Evolutionary conservation across 176 grass and related monocot species (phyloP).

Genomic region (Aegilops longissima): DNA sequence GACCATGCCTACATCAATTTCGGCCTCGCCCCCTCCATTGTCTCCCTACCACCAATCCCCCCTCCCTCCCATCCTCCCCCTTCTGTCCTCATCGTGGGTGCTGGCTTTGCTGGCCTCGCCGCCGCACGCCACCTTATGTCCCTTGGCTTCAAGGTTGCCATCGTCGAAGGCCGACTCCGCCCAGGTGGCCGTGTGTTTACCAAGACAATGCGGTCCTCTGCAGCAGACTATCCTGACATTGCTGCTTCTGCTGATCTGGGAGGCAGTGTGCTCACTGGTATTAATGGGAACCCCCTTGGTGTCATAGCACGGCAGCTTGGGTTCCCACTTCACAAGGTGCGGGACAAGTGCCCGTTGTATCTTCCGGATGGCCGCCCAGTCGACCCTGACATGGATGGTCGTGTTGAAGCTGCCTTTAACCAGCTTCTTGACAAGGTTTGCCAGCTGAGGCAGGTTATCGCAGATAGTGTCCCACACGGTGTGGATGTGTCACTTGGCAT

Average conservation of each 20-base stretch:
- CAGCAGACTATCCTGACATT: constrained; percentile 47
- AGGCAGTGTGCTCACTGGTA: constrained; percentile 94
- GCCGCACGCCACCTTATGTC: constrained; percentile 77
- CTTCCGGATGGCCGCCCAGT: constrained; percentile 78
- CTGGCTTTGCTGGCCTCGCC: constrained; percentile 78
- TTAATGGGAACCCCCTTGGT: constrained; percentile 91
- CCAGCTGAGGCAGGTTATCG: constrained; percentile 70
- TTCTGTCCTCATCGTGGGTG: constrained; percentile 73
- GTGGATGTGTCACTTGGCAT: constrained; percentile 79
- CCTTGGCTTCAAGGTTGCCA: constrained; percentile 80
- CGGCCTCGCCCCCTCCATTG: constrained; percentile 61
- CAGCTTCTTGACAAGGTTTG: constrained; percentile 97
- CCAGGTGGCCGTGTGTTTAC: constrained; percentile 93
- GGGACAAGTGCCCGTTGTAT: constrained; percentile 84
- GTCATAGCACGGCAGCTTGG: constrained; percentile 90
- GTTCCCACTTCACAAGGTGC: constrained; percentile 91
- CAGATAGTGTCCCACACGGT: constrained; percentile 55
- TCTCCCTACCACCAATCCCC: constrained; percentile 47
- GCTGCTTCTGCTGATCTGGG: constrained; percentile 86
- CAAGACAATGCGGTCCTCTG: constrained; percentile 72
- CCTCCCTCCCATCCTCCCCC: constrained; percentile 62
- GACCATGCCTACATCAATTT: constrained; percentile 92
- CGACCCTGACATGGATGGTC: constrained; percentile 68
- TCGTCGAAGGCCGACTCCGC: constrained; percentile 77
- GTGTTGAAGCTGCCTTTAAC: constrained; percentile 85